Base-by-base conservation (phyloP, 306 rosid species). In the Trichosanthes truncata region DNA sequence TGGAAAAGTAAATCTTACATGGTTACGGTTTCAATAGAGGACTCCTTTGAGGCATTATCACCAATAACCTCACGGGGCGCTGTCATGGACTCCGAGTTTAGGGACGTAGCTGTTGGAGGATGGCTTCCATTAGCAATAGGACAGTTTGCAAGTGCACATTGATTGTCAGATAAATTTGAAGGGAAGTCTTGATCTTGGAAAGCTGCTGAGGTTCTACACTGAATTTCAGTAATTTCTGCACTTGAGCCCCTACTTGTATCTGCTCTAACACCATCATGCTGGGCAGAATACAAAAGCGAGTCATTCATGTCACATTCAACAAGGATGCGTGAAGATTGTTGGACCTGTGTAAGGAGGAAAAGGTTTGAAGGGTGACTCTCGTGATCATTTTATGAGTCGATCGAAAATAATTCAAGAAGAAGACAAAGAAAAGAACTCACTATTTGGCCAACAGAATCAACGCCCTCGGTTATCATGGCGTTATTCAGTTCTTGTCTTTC, bases 261-360 rank as follows among this genome's bases (percentile, higher is more conserved):
- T 74, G 88, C 84, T 86, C 82, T 85, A 45, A 83, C 82, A 62
- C 81, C 86, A 82, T 83, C 79, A 83, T 84, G 91, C 73, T 80
- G 65, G 2, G 93, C 91, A 79, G 96, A 91, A 88, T 77, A 41
- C 81, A 87, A 57, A 46, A 78, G 78, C 35, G 81, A 77, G 82
- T 89, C 91, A 78, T 93, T 91, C 66, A 82, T 67, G 80, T 96
- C 83, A 68, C 79, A 96, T 79, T 93, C 94, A 74, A 59, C 62
- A 79, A 96, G 87, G 80, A 91, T 82, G 71, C 84, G 87, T 52
- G 91, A 87, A 77, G 88, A 62, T 74, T 78, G 89, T 55, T 83
- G 88, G 80, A 66, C 89, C 92, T 88, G 89, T 14, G 41, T 49
- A 74, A 29, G 1, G 33, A 17, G 38, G 78, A 74, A 72, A 73